Percentiles rank a stretch among this genome's conserved stretches.
phyloP scores from a whole-genome alignment of 2,329 filamentous ascomycete genomes.

The Nemania sp. region DNA sequence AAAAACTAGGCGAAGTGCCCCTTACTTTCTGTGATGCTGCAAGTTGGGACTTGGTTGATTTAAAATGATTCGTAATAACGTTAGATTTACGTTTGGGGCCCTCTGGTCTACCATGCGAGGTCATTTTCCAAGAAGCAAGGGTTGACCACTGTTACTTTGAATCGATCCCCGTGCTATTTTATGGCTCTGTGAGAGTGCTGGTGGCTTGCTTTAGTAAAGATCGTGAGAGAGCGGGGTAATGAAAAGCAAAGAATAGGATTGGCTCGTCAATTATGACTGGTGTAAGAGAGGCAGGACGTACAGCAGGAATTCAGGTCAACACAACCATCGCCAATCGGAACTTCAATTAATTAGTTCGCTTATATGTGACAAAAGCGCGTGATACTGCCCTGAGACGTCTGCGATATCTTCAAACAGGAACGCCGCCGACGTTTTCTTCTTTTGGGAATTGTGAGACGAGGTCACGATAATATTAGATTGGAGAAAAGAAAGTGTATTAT shows the following conservation, averaged over 20 bases:
- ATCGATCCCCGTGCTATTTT: not conserved
- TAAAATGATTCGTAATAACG: not conserved
- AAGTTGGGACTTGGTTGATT: not conserved
- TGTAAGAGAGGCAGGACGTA: too few species aligned
- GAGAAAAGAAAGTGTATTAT: too few species aligned
- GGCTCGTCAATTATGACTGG: not conserved
- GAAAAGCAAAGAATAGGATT: not conserved
- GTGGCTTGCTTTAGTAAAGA: not conserved
- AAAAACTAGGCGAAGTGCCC: not conserved
- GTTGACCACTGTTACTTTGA: not conserved
- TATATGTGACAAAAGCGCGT: too few species aligned
- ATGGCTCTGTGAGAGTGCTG: not conserved
- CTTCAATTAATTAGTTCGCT: too few species aligned
- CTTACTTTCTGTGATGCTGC: not conserved
- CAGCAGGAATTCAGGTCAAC: not conserved
- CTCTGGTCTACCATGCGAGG: not conserved
- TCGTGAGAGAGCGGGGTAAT: not conserved
- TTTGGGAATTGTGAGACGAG: too few species aligned
- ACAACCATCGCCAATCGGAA: too few species aligned
- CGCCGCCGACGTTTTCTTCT: too few species aligned
- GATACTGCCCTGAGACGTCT: too few species aligned
- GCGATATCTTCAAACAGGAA: too few species aligned
- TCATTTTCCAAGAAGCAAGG: conserved; percentile 1
- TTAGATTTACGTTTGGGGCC: not conserved
- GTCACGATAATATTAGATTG: too few species aligned